These are phyloP conservation scores for Leucocoprinus leucothites DNA, from an alignment of 768 basidiomycete species.

Conservation along the genomic window DNA sequence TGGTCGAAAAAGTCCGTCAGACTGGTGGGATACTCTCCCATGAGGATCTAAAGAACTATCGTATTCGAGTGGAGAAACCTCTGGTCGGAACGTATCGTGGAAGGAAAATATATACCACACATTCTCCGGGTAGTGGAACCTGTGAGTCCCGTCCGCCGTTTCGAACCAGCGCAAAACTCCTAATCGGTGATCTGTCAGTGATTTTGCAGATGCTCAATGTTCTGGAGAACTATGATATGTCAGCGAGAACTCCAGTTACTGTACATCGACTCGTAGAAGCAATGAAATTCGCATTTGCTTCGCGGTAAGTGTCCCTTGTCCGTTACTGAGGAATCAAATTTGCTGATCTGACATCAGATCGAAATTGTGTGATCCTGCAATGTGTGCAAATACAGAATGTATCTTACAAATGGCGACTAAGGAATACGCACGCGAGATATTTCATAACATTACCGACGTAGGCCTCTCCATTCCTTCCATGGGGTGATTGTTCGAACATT, in stretches of 20 bases:
- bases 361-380: constrained; percentile 76
- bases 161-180: no score
- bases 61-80: constrained; percentile 66
- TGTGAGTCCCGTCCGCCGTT: constrained; percentile 26
- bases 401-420: constrained; percentile 70
- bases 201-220: constrained; percentile 90
- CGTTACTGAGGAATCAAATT: background rate
- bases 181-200: constrained; percentile 32
- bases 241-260: constrained; percentile 57
- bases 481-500: background rate
- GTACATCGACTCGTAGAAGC: constrained; percentile 82
- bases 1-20: no score
- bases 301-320: constrained; percentile 30
- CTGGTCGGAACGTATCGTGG: constrained; percentile 78
- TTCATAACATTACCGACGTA: constrained; percentile 80
- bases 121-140: constrained; percentile 84
- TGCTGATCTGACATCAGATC: constrained; percentile 52
- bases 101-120: constrained; percentile 78
- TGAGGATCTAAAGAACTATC: constrained; percentile 71
- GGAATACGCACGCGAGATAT: constrained; percentile 57
- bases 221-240: constrained; percentile 67
- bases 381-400: constrained; percentile 48
- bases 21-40: no score
- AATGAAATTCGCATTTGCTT: constrained; percentile 72
- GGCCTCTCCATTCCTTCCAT: background rate